Base-by-base conservation (phyloP, 768 basidiomycete species). In the Lactifluus volemus region DNA sequence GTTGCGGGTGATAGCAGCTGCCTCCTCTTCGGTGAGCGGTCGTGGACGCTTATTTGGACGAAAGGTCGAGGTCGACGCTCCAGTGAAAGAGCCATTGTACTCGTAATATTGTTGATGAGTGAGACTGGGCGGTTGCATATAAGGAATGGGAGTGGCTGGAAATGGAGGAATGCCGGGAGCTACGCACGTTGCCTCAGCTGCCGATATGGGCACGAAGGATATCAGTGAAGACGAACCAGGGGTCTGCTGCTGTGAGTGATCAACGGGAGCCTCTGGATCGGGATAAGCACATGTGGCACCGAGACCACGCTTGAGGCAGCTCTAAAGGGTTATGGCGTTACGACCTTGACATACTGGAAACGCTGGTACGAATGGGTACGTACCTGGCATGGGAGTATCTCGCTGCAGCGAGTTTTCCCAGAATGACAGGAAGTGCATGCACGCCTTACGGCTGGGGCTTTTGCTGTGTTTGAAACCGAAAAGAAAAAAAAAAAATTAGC, bases 401-500 rank as follows among this genome's bases (percentile, higher is more conserved):
- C 89, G 67, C 86, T 89, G 68, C 89, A 91, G 67, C 88, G 77
- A 12, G 89, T 91, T 75, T 91, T 91, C 54, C 89, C 89, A 53
- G 86, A 77, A 72, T 91, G 89, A 73, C 89, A 91, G 14, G 89
- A 85, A 42, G 84, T 80, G 65, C 89, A 91, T 1, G 89, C 89
- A 64, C 89, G 79, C 65, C 89, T 82, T 57, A 89, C 89, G 48
- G 88, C 89, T 36, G 88, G 88, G 48, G 85, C 86, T 73, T 91
- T 89, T 62, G 87, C 87, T 89, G 51, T 25, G 65, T 29, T 19
- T 36, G 7, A 8, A 38, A 21, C 10, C 4, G 15, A 57, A 53
- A 63, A 65, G 61, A 70, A 65, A 42, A 38, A 49, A 62, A 62
- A 49, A 56, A 39, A 32, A n/a, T 48, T 34, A 58, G 60, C 30